Conservation (phyloP, 371 early-diverging fungal genomes). For the Nosema bombycis region DNA sequence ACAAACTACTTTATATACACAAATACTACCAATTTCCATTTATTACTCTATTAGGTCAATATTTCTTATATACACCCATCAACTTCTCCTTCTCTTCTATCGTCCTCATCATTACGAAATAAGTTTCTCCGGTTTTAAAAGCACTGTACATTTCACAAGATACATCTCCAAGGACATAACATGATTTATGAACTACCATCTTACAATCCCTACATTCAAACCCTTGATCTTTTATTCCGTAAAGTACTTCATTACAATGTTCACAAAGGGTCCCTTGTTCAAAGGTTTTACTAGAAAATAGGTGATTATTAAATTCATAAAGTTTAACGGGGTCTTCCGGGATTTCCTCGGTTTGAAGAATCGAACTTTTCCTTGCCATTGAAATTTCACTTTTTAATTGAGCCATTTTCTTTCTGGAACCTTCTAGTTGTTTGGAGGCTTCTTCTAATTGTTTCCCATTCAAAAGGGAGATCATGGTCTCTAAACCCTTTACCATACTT, state of each 20-base stretch:
- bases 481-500: slow-evolving; percentile 60
- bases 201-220: slow-evolving; percentile 64
- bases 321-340: slow-evolving; percentile 40
- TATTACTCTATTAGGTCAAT: not conserved
- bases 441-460: slow-evolving; percentile 45
- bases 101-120: slow-evolving; percentile 53
- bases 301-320: slow-evolving; percentile 61
- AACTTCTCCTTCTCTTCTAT: slow-evolving; percentile 64
- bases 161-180: slow-evolving; percentile 60
- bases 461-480: slow-evolving; percentile 48
- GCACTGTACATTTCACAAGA: slow-evolving; percentile 63
- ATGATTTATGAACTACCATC: slow-evolving; percentile 59
- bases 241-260: slow-evolving; percentile 56
- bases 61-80: slow-evolving; percentile 32
- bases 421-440: slow-evolving; percentile 55
- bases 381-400: slow-evolving; percentile 55
- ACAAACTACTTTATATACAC: no score
- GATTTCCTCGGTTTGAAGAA: slow-evolving; percentile 8
- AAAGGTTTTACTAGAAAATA: slow-evolving; percentile 51
- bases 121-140: slow-evolving; percentile 55
- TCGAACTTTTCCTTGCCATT: slow-evolving; percentile 37
- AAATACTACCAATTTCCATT: no score
- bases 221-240: slow-evolving; percentile 51
- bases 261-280: slow-evolving; percentile 54
- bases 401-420: slow-evolving; percentile 57